phyloP scores from a whole-genome alignment of 345 rosid genomes.

The Salix caprea region DNA sequence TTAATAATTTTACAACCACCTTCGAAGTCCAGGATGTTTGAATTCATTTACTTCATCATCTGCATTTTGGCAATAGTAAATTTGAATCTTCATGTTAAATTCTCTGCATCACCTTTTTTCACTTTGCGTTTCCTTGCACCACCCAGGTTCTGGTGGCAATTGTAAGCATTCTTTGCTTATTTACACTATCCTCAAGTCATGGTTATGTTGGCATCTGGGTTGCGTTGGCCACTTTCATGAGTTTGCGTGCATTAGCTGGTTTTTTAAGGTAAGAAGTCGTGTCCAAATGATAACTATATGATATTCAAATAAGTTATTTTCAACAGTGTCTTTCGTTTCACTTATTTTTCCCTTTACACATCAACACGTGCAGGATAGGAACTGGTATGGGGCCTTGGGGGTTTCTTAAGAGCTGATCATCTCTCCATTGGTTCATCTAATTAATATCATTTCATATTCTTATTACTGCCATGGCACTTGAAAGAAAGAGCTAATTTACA shows the following conservation, averaged over 20 bases:
- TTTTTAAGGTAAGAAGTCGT: slow-evolving; percentile 29
- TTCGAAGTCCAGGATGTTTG: too few species aligned
- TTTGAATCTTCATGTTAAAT: too few species aligned
- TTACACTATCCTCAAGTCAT: slow-evolving; percentile 23
- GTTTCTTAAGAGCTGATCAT: slow-evolving; percentile 25
- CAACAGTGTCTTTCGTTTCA: not conserved
- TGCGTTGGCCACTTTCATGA: slow-evolving; percentile 37
- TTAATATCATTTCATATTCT: not conserved
- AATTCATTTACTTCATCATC: too few species aligned
- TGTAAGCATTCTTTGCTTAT: slow-evolving; percentile 29
- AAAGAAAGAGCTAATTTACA: too few species aligned
- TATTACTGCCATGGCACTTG: not conserved
- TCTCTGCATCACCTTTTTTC: not conserved
- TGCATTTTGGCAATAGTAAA: too few species aligned
- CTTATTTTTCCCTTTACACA: not conserved
- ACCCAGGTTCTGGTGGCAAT: slow-evolving; percentile 35
- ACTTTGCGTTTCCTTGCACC: not conserved
- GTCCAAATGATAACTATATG: not conserved
- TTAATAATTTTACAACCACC: not conserved
- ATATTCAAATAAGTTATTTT: not conserved
- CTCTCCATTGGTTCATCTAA: not conserved
- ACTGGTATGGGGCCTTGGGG: slow-evolving; percentile 43
- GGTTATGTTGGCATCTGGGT: slow-evolving; percentile 44
- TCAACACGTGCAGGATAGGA: slow-evolving; percentile 31
- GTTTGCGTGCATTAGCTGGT: slow-evolving; percentile 34